Conservation (phyloP, 2,329 filamentous ascomycete genomes). For the Escovopsis sp. region DNA sequence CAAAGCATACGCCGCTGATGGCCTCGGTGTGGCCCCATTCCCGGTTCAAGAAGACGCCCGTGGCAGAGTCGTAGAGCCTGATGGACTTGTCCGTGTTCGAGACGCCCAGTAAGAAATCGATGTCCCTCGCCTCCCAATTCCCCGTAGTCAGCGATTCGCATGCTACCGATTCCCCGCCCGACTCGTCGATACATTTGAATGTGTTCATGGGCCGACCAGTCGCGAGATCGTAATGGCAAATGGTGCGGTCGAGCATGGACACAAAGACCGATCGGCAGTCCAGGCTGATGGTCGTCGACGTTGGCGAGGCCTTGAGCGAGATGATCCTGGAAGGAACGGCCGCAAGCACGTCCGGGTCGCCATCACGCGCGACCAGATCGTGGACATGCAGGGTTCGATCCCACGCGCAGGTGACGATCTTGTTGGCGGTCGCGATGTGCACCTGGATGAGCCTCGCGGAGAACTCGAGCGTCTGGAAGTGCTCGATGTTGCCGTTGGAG, state of each 20-base stretch:
- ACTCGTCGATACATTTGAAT: constrained; percentile 75
- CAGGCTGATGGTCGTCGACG: constrained; percentile 62
- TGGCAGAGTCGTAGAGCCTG: constrained; percentile 68
- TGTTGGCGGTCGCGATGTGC: constrained; percentile 60
- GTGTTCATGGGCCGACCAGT: constrained; percentile 55
- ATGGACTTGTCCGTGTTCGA: constrained; percentile 95
- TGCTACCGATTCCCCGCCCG: constrained; percentile 67
- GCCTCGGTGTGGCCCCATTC: constrained; percentile 95
- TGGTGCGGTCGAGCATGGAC: constrained; percentile 44
- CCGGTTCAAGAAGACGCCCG: constrained; percentile 63
- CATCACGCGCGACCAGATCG: constrained; percentile 58
- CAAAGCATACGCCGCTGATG: constrained; percentile 68
- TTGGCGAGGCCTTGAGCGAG: constrained; percentile 71
- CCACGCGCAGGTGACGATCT: constrained; percentile 70
- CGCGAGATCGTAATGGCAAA: constrained; percentile 46
- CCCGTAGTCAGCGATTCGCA: constrained; percentile 61
- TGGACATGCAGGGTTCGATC: constrained; percentile 79
- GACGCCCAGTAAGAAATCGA: constrained; percentile 64
- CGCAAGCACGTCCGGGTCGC: constrained; percentile 49
- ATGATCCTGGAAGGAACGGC: constrained; percentile 67
- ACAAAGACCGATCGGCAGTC: constrained; percentile 46
- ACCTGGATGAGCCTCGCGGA: constrained; percentile 66
- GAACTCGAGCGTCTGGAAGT: constrained; percentile 90
- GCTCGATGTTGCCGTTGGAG: constrained; percentile 44
- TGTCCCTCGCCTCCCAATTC: constrained; percentile 37